Evolutionary conservation across 2,329 filamentous ascomycete species (phyloP), one percentile per base, ranked within the genome.

Genomic region (Berkeleyomyces basicola): DNA sequence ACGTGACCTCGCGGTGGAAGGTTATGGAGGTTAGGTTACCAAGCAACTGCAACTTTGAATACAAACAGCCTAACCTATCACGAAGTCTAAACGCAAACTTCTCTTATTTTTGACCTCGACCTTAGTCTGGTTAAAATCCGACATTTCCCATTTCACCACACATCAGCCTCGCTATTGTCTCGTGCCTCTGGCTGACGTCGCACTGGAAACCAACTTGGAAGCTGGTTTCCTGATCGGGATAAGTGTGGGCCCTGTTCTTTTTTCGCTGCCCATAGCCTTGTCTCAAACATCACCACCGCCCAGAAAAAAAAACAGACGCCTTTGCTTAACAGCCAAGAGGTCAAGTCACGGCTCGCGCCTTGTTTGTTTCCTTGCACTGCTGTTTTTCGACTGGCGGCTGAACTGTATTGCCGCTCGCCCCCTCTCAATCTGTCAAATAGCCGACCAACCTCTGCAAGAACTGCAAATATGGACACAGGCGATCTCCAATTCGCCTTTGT

Each of bases 401-500:
- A 57, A n/a, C 33, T 42, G 6, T 53, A 14, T 59, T 59, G 4
- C 2, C 4, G 6, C 31, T 6, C 23, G 7, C 16, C 14, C 49
- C 3, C 43, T 59, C 43, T 59, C 10, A 23, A 42, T 9, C 37
- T 7, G 44, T 10, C 10, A 31, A 44, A 33, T 9, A 11, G 40
- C 59, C 36, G 33, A 16, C 44, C 51, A 7, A 4, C 36, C 37
- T 36, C 47, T 31, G 49, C 36, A 42, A 39, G 23, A 9, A 62
- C n/a, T 47, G 40, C 37, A 58, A 58, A 40, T 78, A 89, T 89
- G 86, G 82, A 80, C 70, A 77, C 78, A 69, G 73, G 77, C 70
- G 79, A 81, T 70, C 79, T 81, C 67, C 79, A 81, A 67, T 85
- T 82, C 74, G 78, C 88, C 74, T 93, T 87, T 79, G 91, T 90